Base-by-base conservation (phyloP, 176 grass and related monocot species). In the Carex cristatella region DNA sequence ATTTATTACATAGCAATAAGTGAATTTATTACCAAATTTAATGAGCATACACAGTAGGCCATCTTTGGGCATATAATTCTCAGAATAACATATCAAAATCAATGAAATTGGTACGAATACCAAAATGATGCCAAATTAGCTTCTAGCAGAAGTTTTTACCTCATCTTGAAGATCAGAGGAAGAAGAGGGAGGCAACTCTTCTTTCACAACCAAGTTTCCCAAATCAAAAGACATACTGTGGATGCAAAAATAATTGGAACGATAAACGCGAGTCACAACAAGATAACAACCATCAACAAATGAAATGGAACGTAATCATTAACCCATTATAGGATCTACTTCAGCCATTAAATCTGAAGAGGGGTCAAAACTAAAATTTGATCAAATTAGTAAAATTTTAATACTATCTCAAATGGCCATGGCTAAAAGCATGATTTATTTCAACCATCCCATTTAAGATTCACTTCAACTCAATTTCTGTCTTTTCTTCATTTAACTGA, bases 221-320 rank as follows among this genome's bases (percentile, higher is more conserved):
- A 95, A 86, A 90, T 98, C 95, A 90, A 93, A 81, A 87, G 95
- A 98, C 84, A 92, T 90, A 91, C 95, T 98, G 89, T 71, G 83
- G 74, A 89, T 83, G 40, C 68, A 88, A 69, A 56, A 58, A 55
- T 51, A 68, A 48, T 13, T n/a, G 59, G 79, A 4, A 65, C 13
- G 4, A 65, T 37, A 65, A 8, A 82, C 44, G 59, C 10, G 13
- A 38, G 46, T 18, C 46, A 32, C 31, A 61, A 44, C 12, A 83
- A 62, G 19, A 81, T 70, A 68, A 31, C 61, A 70, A 54, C 14
- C 18, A 87, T 61, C 51, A 38, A 65, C 40, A 9, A 33, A 49
- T 83, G 37, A 37, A 66, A 48, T 65, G 66, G 15, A 74, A 87
- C 13, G 49, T 35, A 86, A 66, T 28, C 59, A 76, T 79, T 23